A percentile compares a stretch with the other conserved stretches of the same genome.
Evolutionary conservation across 768 basidiomycete species (phyloP).

Genomic region (Tephrocybe sp.): DNA sequence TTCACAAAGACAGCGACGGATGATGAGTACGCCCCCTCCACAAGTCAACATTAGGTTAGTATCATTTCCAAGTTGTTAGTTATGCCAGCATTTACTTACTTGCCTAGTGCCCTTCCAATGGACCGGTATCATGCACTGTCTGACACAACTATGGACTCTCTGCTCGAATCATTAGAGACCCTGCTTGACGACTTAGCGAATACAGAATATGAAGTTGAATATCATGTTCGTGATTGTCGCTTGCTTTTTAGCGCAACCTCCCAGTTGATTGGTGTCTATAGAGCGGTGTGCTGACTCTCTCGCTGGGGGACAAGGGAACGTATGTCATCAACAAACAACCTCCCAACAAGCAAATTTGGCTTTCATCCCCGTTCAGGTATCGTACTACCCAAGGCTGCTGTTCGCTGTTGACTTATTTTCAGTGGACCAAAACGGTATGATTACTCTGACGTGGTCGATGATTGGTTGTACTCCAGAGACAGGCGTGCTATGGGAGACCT

Average conservation of each 20-base stretch:
- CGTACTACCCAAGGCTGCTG: slow-evolving; percentile 11
- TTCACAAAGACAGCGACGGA: slow-evolving; percentile 25
- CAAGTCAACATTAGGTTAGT: slow-evolving; percentile 58
- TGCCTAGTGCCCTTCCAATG: slow-evolving; percentile 45
- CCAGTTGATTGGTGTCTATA: slow-evolving; percentile 27
- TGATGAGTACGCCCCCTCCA: slow-evolving; percentile 53
- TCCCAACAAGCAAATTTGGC: slow-evolving; percentile 96
- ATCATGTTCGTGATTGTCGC: slow-evolving; percentile 56
- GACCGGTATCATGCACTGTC: slow-evolving; percentile 71
- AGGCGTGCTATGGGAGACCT: slow-evolving; percentile 57
- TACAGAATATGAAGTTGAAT: slow-evolving; percentile 79
- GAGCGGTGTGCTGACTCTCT: slow-evolving; percentile 90
- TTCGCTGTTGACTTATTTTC: slow-evolving; percentile 2
- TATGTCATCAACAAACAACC: slow-evolving; percentile 98
- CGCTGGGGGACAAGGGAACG: slow-evolving; percentile 73
- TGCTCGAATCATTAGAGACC: slow-evolving; percentile 75
- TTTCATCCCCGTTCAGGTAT: slow-evolving; percentile 86
- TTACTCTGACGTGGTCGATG: slow-evolving; percentile 51
- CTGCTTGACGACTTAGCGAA: slow-evolving; percentile 62
- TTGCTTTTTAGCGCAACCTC: background rate
- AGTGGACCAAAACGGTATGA: slow-evolving; percentile 96
- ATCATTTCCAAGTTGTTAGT: background rate
- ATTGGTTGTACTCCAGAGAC: slow-evolving; percentile 82
- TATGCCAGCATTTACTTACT: background rate
- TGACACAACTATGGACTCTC: slow-evolving; percentile 72